These are phyloP conservation scores for Monosporozyma aerobia DNA, from an alignment of 805 yeast genomes.

Conservation along the genomic window DNA sequence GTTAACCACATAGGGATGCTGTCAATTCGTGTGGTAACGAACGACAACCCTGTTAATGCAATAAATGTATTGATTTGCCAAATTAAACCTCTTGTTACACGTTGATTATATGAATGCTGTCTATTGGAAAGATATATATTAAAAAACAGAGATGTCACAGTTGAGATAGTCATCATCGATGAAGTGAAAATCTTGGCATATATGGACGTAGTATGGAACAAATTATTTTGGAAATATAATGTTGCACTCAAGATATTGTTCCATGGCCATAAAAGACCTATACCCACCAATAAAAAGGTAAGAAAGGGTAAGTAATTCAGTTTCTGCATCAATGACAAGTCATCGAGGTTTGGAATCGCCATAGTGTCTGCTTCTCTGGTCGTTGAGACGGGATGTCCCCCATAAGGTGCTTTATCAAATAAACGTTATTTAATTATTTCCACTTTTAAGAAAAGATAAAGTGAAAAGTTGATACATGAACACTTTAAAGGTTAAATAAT, in stretches of 20 bases:
- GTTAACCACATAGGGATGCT: slow-evolving; percentile 11
- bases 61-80: slow-evolving; percentile 51
- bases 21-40: slow-evolving; percentile 7
- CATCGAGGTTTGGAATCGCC: not conserved
- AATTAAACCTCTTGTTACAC: slow-evolving; percentile 54
- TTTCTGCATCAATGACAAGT: slow-evolving; percentile 11
- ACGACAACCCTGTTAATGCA: slow-evolving; percentile 37
- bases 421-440: not conserved
- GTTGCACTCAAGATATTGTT: slow-evolving; percentile 83
- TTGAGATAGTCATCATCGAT: slow-evolving; percentile 82
- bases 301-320: slow-evolving; percentile 33
- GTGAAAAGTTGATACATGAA: not conserved
- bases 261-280: slow-evolving; percentile 93
- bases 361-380: not conserved
- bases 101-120: slow-evolving; percentile 45
- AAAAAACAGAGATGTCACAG: slow-evolving; percentile 52
- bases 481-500: not conserved
- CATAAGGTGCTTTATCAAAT: not conserved
- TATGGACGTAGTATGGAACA: slow-evolving; percentile 39
- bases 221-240: slow-evolving; percentile 59
- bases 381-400: no score
- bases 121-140: slow-evolving; percentile 56
- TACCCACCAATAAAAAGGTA: slow-evolving; percentile 61
- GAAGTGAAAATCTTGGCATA: slow-evolving; percentile 59
- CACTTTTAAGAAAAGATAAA: not conserved